These are phyloP conservation scores for Neocallimastix lanati DNA, from an alignment of 192 early-diverging fungal species.

Conservation along the genomic window DNA sequence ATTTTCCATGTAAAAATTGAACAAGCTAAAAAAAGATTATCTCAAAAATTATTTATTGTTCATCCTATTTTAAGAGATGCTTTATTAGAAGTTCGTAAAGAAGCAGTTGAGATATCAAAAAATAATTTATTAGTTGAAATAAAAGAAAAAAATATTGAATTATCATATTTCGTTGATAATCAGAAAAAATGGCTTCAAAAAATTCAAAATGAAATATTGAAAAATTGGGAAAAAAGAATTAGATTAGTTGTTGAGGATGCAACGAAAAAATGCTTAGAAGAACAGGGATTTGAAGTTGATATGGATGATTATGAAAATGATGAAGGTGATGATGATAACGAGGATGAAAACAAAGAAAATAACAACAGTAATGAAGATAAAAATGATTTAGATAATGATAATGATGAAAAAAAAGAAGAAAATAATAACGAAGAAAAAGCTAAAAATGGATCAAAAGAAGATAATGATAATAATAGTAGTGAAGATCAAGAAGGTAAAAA, in stretches of 20 bases:
- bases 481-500: not conserved
- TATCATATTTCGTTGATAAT: constrained; percentile 20
- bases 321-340: not conserved
- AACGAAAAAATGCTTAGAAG: constrained; percentile 15
- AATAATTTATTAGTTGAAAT: constrained; percentile 13
- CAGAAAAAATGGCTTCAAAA: constrained; percentile 23
- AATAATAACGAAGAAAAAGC: not conserved
- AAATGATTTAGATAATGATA: constrained; percentile 2
- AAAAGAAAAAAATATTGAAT: constrained; percentile 2
- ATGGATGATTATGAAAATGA: not conserved
- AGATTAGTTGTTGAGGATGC: constrained; percentile 20
- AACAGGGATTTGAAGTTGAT: constrained; percentile 25
- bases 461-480: not conserved
- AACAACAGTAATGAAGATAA: not conserved
- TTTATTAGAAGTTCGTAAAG: constrained; percentile 12
- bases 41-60: constrained; percentile 22
- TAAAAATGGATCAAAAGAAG: constrained; percentile 1
- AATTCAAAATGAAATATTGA: constrained; percentile 6
- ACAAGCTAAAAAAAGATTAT: constrained; percentile 10
- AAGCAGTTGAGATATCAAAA: constrained; percentile 10
- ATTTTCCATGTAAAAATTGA: constrained; percentile 26
- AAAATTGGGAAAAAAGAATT: constrained; percentile 16
- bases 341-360: not conserved
- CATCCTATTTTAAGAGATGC: constrained; percentile 20
- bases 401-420: not conserved